These are phyloP conservation scores for Teratosphaeria pseudoeucalypti DNA, from an alignment of 2,329 filamentous ascomycete genomes.

Conservation along the genomic window DNA sequence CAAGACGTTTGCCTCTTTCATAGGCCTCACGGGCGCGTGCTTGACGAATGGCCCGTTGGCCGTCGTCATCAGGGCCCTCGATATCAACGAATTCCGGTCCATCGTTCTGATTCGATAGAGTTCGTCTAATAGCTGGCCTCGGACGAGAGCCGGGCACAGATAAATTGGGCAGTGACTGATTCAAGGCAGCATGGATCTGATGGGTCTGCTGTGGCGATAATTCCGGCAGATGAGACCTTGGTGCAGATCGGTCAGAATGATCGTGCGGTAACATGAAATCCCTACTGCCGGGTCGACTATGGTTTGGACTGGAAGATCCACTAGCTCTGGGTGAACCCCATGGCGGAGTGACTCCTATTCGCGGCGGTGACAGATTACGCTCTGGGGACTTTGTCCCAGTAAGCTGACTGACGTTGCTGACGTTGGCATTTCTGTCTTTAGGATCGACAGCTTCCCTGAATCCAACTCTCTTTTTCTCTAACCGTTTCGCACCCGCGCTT, in stretches of 20 bases:
- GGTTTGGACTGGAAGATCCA: conserved; percentile 7
- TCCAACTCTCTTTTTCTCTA: conserved; percentile 14
- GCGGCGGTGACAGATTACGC: conserved; percentile 3
- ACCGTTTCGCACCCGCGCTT: conserved; percentile 6
- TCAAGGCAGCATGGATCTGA: conserved; percentile 19
- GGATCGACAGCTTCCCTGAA: conserved; percentile 9
- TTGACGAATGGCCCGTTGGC: conserved; percentile 11
- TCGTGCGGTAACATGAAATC: conserved; percentile 7
- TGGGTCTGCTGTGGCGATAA: conserved; percentile 23
- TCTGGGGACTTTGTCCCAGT: neutral
- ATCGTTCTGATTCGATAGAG: conserved; percentile 7
- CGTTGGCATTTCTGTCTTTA: conserved; percentile 2
- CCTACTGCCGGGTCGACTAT: conserved; percentile 5
- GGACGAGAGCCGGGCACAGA: conserved; percentile 16
- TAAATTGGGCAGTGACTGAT: conserved; percentile 8
- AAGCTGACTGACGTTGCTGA: conserved; percentile 7
- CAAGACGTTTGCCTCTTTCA: conserved; percentile 26
- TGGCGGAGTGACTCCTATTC: conserved; percentile 7
- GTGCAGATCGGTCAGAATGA: conserved; percentile 3
- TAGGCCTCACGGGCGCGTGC: conserved; percentile 22
- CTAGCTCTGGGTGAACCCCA: conserved; percentile 6
- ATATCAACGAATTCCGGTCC: conserved; percentile 6
- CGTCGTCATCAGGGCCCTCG: conserved; percentile 16
- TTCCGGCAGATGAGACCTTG: conserved; percentile 21
- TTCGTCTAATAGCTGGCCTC: conserved; percentile 20